Base-by-base conservation (phyloP, 2,329 filamentous ascomycete genomes). In the Pyricularia grisea region DNA sequence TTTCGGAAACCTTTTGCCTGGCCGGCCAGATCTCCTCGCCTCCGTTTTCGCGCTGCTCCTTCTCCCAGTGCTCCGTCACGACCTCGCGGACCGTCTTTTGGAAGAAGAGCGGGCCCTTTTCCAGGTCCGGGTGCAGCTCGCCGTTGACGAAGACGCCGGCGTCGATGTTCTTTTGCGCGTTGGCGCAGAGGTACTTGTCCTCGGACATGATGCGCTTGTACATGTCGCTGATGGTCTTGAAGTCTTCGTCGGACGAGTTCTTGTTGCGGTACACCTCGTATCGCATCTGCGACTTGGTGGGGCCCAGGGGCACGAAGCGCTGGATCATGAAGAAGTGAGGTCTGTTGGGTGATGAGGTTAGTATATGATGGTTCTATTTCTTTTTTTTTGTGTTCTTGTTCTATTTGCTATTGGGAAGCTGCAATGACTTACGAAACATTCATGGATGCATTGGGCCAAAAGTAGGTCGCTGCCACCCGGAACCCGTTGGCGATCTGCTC, bases 241-340 rank as follows among this genome's bases (percentile, higher is more conserved):
- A 90, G 70, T 88, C 84, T 30, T 84, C 83, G 20, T 88, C 84
- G n/a, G 80, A 81, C 4, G 86, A 83, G 74, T 85, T 78, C 75
- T 85, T 87, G 81, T 89, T 86, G 70, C 85, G 82, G 80, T 83
- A 90, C 67, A 90, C 83, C 74, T 90, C 85, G 76, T 90, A 89
- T 69, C 81, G 80, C 84, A 90, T 89, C 58, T 79, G 78, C 1
- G 83, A 84, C 61, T 77, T 81, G 50, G 77, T 80, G 0, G 87
- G 79, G 1, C 80, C 79, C 66, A 78, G 81, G 14, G 88, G 88
- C 14, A 89, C 80, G 76, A 89, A 88, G 70, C 86, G 81, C 74
- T 89, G 86, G 68, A 89, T 84, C 79, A 88, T 87, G 77, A 90
- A 85, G 76, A 89, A 89, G 77, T 89, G 80, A n/a, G 85, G 82